Evolutionary conservation across 495 filamentous ascomycete genomes (phyloP), one percentile per base, ranked within the genome.

Genomic region (Tuber umbilicatum): DNA sequence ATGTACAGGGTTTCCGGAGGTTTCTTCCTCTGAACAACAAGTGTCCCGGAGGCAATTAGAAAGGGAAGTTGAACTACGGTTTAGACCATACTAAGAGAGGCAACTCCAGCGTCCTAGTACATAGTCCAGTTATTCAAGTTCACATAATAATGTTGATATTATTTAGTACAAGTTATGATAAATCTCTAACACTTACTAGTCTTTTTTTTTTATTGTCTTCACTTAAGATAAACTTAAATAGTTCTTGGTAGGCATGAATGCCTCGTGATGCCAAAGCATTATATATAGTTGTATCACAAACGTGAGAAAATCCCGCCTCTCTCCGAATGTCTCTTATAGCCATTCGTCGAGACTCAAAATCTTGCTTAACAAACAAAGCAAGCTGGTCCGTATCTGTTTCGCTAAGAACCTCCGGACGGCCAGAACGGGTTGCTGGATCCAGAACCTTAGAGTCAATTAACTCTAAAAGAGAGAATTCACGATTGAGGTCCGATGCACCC

Each of bases 371-470:
- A n/a, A 50, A 50, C 7, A 21, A 23, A 1, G 6, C 21, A 6
- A n/a, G 45, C 19, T 7, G 4, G 19, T 50, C 45, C 21, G 23
- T 50, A 23, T 50, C 14, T 0, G 5, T 1, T n/a, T 23, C 3
- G n/a, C 6, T 71, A 23, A 71, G 17, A 5, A 7, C 45, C 45
- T 50, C 5, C 0, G 45, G 21, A 7, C 21, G 6, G 2, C 45
- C 45, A 50, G 19, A 23, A 37, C 70, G 17, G 3, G 31, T 2
- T n/a, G 43, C 10, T 71, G 70, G 40, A 5, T 71, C 21, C n/a
- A 71, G 50, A 43, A 71, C 70, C 43, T 71, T 40, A 2, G 9
- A 17, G 21, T 16, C 70, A 71, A 50, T 71, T 35, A 71, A 71
- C 70, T 71, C 41, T 1, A 71, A 16, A 2, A 71, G 41, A 1